Evolutionary conservation across 2,329 filamentous ascomycete species (phyloP).

Genomic region (Pseudocercospora vitis): DNA sequence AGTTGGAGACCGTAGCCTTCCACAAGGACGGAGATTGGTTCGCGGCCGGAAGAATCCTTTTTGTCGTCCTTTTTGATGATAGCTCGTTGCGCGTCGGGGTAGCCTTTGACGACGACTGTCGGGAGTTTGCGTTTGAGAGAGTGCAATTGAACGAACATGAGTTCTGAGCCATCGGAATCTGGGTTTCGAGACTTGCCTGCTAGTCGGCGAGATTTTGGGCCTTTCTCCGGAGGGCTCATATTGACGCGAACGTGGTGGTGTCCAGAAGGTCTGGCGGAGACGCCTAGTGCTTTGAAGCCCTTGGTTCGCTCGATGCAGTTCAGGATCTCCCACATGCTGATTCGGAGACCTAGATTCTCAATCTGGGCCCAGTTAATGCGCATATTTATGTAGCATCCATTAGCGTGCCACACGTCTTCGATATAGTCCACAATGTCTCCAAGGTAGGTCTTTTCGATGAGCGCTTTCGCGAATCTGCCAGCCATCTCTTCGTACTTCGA

Average conservation of each 20-base stretch:
- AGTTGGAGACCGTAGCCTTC: slow-evolving; percentile 88
- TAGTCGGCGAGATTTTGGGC: slow-evolving; percentile 31
- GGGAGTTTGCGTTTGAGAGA: slow-evolving; percentile 80
- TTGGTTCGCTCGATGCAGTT: slow-evolving; percentile 75
- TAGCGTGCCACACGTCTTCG: slow-evolving; percentile 83
- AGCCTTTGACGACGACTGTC: slow-evolving; percentile 82
- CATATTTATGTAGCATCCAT: slow-evolving; percentile 74
- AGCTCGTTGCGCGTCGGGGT: slow-evolving; percentile 78
- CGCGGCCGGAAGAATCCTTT: slow-evolving; percentile 63
- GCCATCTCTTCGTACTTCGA: slow-evolving; percentile 73
- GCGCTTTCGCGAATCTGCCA: slow-evolving; percentile 86
- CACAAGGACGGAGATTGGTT: slow-evolving; percentile 63
- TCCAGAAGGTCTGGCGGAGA: slow-evolving; percentile 31
- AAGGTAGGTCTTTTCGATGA: slow-evolving; percentile 92
- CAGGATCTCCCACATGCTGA: slow-evolving; percentile 71
- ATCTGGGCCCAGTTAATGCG: slow-evolving; percentile 79
- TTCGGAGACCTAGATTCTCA: slow-evolving; percentile 75
- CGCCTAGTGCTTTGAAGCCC: slow-evolving; percentile 65
- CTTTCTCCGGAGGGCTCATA: slow-evolving; percentile 54
- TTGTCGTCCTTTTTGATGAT: slow-evolving; percentile 79
- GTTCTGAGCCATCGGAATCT: slow-evolving; percentile 53
- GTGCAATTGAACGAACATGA: slow-evolving; percentile 76
- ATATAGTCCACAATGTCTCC: slow-evolving; percentile 77
- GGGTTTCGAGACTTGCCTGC: slow-evolving; percentile 41
- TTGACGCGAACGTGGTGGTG: slow-evolving; percentile 64